A percentile compares a stretch with the other conserved stretches of the same genome.
phyloP scores from a whole-genome alignment of 305 asterid genomes.

The Lippia alba region DNA sequence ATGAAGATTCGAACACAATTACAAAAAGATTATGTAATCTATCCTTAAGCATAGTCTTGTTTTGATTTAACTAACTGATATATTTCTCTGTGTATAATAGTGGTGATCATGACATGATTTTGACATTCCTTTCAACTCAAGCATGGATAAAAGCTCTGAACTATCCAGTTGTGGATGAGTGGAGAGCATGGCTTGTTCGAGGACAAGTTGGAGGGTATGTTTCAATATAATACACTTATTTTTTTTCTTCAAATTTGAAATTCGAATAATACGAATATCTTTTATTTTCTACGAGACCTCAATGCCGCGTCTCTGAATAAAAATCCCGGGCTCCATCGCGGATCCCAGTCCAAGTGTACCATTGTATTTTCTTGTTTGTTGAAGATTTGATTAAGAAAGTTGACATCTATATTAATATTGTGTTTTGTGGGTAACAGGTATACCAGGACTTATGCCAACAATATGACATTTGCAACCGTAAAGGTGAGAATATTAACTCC shows the following conservation, averaged over 20 bases:
- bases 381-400: not conserved
- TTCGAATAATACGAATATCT: too few relatives aligned
- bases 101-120: slow-evolving; percentile 23
- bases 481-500: not conserved
- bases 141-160: slow-evolving; percentile 27
- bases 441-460: slow-evolving; percentile 15
- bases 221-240: not conserved
- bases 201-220: slow-evolving; percentile 24
- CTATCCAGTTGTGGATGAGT: slow-evolving; percentile 19
- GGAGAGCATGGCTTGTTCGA: slow-evolving; percentile 18
- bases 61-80: not conserved
- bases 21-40: too few relatives aligned
- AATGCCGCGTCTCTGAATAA: too few relatives aligned
- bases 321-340: too few relatives aligned
- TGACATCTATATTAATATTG: not conserved
- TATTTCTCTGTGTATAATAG: not conserved
- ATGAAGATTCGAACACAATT: too few relatives aligned
- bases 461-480: slow-evolving; percentile 18
- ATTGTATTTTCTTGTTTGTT: not conserved
- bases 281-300: too few relatives aligned
- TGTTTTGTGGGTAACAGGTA: not conserved
- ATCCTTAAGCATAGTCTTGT: not conserved
- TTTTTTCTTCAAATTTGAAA: too few relatives aligned
- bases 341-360: too few relatives aligned
- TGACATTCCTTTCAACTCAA: slow-evolving; percentile 14